These are phyloP conservation scores for Neofusicoccum laricinum DNA, from an alignment of 2,329 filamentous ascomycete species.

Conservation along the genomic window DNA sequence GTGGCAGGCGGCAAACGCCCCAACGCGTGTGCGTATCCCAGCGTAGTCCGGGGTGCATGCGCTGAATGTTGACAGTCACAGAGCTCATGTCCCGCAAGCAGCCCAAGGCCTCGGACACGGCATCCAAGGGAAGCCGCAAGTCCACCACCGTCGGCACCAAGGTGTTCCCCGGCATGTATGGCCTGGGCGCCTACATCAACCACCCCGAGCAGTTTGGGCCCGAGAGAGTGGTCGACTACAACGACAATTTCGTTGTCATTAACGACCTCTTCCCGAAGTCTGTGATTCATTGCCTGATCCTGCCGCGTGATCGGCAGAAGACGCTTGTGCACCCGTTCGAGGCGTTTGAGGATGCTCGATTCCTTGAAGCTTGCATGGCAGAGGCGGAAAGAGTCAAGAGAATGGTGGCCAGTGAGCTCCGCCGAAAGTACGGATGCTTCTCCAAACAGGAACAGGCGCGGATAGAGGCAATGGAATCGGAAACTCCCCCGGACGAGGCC, in stretches of 20 bases:
- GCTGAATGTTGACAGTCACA: constrained; percentile 37
- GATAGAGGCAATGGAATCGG: constrained; percentile 59
- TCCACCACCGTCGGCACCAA: constrained; percentile 22
- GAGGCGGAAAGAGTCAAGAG: constrained; percentile 61
- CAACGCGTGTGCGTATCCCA: constrained; percentile 36
- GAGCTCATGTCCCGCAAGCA: constrained; percentile 46
- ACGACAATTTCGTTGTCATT: constrained; percentile 71
- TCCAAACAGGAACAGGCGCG: constrained; percentile 64
- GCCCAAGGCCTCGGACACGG: constrained; percentile 25
- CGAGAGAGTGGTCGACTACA: constrained; percentile 62
- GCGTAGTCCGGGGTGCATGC: not conserved
- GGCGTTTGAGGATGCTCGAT: constrained; percentile 67
- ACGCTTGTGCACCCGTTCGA: constrained; percentile 70
- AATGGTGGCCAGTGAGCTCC: constrained; percentile 72
- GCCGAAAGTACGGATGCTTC: constrained; percentile 61
- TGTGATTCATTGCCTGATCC: constrained; percentile 79
- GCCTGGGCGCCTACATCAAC: constrained; percentile 64
- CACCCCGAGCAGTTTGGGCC: constrained; percentile 60
- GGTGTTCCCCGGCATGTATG: constrained; percentile 54
- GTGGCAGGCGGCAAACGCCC: constrained; percentile 25
- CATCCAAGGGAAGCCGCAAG: not conserved
- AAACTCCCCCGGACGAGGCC: constrained; percentile 25
- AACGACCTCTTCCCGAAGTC: constrained; percentile 85
- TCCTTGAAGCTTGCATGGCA: constrained; percentile 61
- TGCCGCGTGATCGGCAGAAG: constrained; percentile 66